phyloP scores from a whole-genome alignment of 1,139 yeast species.

The Groenewaldozyma sp. region DNA sequence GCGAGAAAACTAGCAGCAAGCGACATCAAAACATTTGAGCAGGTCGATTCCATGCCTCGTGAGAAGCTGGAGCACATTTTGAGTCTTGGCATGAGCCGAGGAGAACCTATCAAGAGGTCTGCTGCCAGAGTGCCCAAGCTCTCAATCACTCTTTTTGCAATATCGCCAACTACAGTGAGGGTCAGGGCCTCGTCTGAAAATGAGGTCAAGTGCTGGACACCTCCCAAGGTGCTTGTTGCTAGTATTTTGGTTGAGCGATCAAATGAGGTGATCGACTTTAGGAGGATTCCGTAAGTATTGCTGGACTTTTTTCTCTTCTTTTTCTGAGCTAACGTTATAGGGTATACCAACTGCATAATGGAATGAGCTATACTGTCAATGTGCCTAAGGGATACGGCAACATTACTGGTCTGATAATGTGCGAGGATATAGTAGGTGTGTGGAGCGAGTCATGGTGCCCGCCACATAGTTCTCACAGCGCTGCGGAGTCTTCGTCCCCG shows the following conservation, averaged over 20 bases:
- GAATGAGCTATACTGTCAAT: background rate
- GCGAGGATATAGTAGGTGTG: background rate
- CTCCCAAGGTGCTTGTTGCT: background rate
- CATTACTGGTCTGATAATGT: background rate
- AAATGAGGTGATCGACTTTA: background rate
- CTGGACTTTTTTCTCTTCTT: too few relatives aligned
- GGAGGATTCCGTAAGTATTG: background rate
- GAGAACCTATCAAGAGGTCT: background rate
- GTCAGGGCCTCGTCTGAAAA: background rate
- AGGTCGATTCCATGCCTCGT: background rate
- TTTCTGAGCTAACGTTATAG: too few relatives aligned
- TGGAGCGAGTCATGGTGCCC: background rate
- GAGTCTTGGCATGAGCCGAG: constrained; percentile 1
- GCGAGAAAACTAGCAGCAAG: background rate
- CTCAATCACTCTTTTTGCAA: background rate
- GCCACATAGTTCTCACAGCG: background rate
- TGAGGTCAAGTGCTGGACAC: background rate
- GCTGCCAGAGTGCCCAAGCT: background rate
- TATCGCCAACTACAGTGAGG: background rate
- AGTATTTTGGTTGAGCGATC: background rate
- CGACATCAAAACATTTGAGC: constrained; percentile 1
- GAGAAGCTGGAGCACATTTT: background rate
- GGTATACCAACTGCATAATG: background rate
- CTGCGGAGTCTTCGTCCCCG: background rate
- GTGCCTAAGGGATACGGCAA: background rate